These are phyloP conservation scores for Clohesyomyces aquaticus DNA, from an alignment of 495 filamentous ascomycete genomes.

Conservation along the genomic window DNA sequence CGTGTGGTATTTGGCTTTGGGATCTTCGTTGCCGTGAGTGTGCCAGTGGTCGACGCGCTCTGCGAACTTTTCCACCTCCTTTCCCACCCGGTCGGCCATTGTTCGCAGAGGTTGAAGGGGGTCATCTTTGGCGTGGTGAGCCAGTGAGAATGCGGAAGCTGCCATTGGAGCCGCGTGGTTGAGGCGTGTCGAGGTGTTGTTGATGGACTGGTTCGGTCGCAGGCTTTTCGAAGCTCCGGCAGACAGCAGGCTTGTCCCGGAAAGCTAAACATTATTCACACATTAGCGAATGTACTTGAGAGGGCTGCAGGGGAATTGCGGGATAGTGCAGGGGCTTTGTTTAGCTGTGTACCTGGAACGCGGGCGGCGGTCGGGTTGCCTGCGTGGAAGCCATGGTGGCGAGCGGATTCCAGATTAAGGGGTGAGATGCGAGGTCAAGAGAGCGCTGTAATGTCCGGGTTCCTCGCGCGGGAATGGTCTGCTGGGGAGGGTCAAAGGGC, in stretches of 20 bases:
- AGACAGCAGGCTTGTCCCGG: neutral
- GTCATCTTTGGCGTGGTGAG: slow-evolving; percentile 17
- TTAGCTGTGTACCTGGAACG: neutral
- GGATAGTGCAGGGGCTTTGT: neutral
- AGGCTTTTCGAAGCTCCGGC: neutral
- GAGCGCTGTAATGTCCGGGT: neutral
- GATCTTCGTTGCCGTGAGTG: slow-evolving; percentile 14
- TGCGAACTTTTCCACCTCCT: slow-evolving; percentile 69
- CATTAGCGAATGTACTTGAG: neutral
- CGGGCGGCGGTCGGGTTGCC: neutral
- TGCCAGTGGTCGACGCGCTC: slow-evolving; percentile 63
- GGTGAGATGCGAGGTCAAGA: neutral
- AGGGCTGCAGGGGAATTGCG: neutral
- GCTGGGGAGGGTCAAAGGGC: neutral
- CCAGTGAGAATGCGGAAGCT: neutral
- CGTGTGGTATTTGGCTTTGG: slow-evolving; percentile 25
- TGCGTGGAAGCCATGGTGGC: neutral
- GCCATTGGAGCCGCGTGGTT: neutral
- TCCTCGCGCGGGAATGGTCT: neutral
- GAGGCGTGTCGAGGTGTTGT: neutral
- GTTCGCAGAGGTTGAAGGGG: slow-evolving; percentile 58
- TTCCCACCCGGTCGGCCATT: slow-evolving; percentile 63
- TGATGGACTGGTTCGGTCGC: neutral
- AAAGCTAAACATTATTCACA: neutral
- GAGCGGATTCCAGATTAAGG: neutral